A percentile compares a stretch with the other conserved stretches of the same genome.
These are phyloP conservation scores for Trichoderma virens DNA, from an alignment of 495 filamentous ascomycete genomes.

Conservation along the genomic window DNA sequence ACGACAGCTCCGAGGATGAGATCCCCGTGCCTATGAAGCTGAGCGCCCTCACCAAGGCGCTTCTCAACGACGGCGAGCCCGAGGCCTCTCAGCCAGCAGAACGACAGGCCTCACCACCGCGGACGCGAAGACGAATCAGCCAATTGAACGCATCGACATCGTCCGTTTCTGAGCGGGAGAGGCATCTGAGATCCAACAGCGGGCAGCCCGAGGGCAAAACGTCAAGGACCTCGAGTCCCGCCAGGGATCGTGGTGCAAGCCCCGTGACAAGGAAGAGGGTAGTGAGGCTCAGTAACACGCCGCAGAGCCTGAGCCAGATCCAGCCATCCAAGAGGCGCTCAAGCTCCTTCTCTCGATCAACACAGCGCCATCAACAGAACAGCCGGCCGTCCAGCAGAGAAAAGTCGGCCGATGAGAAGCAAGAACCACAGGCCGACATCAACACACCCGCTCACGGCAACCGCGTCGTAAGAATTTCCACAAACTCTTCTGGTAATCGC, in stretches of 20 bases:
- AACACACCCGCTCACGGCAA: conserved; percentile 60
- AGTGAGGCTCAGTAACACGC: conserved; percentile 50
- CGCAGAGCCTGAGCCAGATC: conserved; percentile 23
- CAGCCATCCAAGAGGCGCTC: conserved; percentile 29
- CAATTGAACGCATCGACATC: conserved; percentile 24
- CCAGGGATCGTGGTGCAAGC: conserved; percentile 32
- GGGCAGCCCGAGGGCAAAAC: conserved; percentile 19
- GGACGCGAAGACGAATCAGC: conserved; percentile 30
- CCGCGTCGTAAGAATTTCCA: conserved; percentile 54
- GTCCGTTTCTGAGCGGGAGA: conserved; percentile 25
- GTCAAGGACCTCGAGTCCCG: conserved; percentile 22
- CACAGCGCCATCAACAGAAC: conserved; percentile 16
- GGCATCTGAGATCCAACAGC: conserved; percentile 31
- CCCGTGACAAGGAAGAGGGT: conserved; percentile 39
- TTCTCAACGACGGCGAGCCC: conserved; percentile 58
- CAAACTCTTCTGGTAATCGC: conserved; percentile 34
- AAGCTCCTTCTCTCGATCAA: conserved; percentile 20
- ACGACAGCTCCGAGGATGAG: conserved; percentile 73
- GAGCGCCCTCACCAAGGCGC: conserved; percentile 69
- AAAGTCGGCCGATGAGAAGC: conserved; percentile 23
- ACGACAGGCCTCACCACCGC: conserved; percentile 45
- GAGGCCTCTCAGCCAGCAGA: conserved; percentile 42
- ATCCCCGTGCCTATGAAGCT: conserved; percentile 65
- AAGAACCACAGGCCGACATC: conserved; percentile 35
- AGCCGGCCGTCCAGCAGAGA: conserved; percentile 31